phyloP scores from a whole-genome alignment of 2,329 filamentous ascomycete species.

The Colletotrichum paranaense region DNA sequence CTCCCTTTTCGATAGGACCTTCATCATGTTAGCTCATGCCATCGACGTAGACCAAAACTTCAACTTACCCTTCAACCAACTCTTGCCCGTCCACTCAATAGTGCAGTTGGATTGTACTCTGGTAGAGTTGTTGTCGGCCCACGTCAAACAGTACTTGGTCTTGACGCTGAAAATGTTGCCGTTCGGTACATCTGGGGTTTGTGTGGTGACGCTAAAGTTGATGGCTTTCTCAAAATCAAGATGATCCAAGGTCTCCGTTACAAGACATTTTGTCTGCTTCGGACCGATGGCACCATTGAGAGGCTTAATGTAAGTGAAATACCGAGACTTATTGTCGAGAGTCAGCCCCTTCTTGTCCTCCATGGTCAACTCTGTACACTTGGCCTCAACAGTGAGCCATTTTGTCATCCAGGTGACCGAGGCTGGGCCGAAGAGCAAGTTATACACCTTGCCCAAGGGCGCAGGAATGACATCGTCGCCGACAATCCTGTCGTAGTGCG shows the following conservation, averaged over 20 bases:
- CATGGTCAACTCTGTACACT: slow-evolving; percentile 87
- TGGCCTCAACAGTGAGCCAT: slow-evolving; percentile 88
- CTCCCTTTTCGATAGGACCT: slow-evolving; percentile 97
- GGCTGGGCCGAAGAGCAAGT: slow-evolving; percentile 83
- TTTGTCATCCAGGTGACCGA: slow-evolving; percentile 87
- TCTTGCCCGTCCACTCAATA: slow-evolving; percentile 97
- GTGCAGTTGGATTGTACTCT: slow-evolving; percentile 88
- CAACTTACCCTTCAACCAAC: slow-evolving; percentile 89
- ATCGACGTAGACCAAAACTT: neutral
- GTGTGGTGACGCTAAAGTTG: slow-evolving; percentile 83
- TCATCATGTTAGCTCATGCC: slow-evolving; percentile 43
- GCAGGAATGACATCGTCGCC: slow-evolving; percentile 89
- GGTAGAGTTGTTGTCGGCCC: slow-evolving; percentile 89
- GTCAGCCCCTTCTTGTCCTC: slow-evolving; percentile 85
- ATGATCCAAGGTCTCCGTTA: slow-evolving; percentile 84
- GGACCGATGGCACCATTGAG: slow-evolving; percentile 86
- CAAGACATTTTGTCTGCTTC: slow-evolving; percentile 93
- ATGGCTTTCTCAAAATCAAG: slow-evolving; percentile 90
- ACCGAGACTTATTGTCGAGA: slow-evolving; percentile 79
- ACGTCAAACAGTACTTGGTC: slow-evolving; percentile 93
- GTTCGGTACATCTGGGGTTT: slow-evolving; percentile 94
- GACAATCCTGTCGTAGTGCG: slow-evolving; percentile 86
- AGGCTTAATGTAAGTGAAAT: slow-evolving; percentile 92
- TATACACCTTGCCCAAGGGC: slow-evolving; percentile 92
- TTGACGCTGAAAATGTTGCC: slow-evolving; percentile 93